Evolutionary conservation across 306 rosid species (phyloP), one percentile per base, ranked within the genome.

Genomic region (Purshia tridentata): DNA sequence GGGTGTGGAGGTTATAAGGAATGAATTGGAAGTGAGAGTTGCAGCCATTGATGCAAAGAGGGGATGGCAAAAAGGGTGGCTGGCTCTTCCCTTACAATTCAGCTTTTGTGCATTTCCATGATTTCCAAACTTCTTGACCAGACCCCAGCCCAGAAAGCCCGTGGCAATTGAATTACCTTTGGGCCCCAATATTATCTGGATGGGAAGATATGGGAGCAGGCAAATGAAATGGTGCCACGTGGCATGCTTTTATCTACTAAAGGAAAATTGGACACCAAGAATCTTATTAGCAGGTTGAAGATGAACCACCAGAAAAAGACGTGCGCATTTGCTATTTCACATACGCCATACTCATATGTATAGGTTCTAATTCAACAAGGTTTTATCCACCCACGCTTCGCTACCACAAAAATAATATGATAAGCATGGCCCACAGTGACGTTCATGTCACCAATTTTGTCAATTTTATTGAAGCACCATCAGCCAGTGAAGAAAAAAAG

Each of bases 181-280:
- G 66, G 73, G 46, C 48, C 6, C 12, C 13, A 47, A 54, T 48
- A 78, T 82, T 85, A 87, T 89, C 92, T 81, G 67, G 81, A 89
- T 81, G 81, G 82, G 80, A 80, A 70, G 45, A 69, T 81, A 12
- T 50, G 40, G 44, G 6, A 40, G 8, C 11, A 12, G 44, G 70
- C 97, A 35, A 94, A 94, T 90, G 70, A 73, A 20, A 20, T 4
- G 0, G 4, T 18, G 97, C 87, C 99, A 94, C 85, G 89, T 88
- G 41, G 74, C 68, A 39, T 9, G 3, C 62, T 73, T 73, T 76
- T 91, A 94, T 94, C 99, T 77, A 69, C 58, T 51, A 0, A 1
- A 18, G 55, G 19, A 72, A 66, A 48, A 37, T 67, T 53, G 11
- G 75, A 75, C 82, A 79, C 93, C 87, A 89, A 77, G 52, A 73